A percentile compares a stretch with the other conserved stretches of the same genome.
These are phyloP conservation scores for Epithele typhae DNA, from an alignment of 768 basidiomycete species.

Conservation along the genomic window DNA sequence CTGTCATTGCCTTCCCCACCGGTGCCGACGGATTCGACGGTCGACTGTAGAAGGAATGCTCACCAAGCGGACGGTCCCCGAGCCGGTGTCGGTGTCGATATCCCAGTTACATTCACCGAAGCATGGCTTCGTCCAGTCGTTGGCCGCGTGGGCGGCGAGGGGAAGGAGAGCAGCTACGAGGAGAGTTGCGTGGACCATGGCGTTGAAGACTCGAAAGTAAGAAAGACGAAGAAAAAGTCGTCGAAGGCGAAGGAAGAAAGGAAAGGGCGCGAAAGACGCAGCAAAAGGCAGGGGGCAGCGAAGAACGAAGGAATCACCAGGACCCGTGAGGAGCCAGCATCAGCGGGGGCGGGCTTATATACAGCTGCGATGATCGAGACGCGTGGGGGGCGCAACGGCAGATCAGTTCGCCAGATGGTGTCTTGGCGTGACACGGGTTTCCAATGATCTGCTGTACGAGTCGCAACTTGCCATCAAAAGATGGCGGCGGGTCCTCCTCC, in stretches of 20 bases:
- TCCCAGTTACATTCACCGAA: conserved; percentile 14
- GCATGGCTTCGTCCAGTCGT: conserved; percentile 17
- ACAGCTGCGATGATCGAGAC: background rate
- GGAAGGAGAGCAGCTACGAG: conserved; percentile 13
- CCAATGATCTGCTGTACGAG: background rate
- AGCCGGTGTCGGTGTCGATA: conserved; percentile 2
- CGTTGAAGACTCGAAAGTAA: conserved; percentile 7
- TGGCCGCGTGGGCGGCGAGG: conserved; percentile 11
- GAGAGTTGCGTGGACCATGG: conserved; percentile 13
- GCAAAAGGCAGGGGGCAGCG: background rate
- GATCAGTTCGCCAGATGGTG: background rate
- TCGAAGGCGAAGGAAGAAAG: background rate
- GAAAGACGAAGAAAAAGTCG: background rate
- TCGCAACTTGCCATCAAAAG: no score
- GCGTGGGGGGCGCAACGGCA: background rate
- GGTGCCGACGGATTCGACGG: no score
- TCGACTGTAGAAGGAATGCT: background rate
- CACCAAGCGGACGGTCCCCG: conserved; percentile 13
- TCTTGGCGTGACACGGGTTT: background rate
- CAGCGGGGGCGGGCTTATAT: background rate
- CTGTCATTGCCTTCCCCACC: no score
- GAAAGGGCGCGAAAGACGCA: background rate
- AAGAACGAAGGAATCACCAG: conserved; percentile 1
- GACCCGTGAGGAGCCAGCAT: background rate
- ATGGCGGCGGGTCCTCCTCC: no score